Conservation (phyloP, 345 rosid species). For the Populus alba region DNA sequence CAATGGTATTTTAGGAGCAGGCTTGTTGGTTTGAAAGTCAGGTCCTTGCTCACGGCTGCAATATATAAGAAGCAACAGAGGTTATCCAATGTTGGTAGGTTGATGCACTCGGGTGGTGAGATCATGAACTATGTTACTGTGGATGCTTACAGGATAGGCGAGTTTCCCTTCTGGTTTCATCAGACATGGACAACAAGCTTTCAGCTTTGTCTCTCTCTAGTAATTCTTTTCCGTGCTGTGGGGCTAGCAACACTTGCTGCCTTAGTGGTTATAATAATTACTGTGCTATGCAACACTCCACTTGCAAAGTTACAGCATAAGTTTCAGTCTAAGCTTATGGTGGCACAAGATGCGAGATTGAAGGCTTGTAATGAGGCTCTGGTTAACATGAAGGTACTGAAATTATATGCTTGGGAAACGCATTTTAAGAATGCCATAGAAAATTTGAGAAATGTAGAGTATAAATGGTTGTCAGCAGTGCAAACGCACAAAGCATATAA, state of each 20-base stretch:
- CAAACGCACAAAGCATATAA: constrained; percentile 74
- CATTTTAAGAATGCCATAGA: constrained; percentile 84
- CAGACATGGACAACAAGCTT: constrained; percentile 90
- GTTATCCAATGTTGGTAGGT: constrained; percentile 65
- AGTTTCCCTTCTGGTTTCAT: constrained; percentile 93
- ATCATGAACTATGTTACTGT: constrained; percentile 88
- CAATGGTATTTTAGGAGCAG: constrained; percentile 92
- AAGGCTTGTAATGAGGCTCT: constrained; percentile 84
- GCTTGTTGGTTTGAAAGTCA: constrained; percentile 67
- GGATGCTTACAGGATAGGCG: constrained; percentile 92
- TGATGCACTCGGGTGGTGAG: constrained; percentile 83
- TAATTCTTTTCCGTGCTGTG: constrained; percentile 72
- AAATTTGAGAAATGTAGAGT: constrained; percentile 57
- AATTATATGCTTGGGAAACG: constrained; percentile 88
- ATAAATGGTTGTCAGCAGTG: constrained; percentile 71
- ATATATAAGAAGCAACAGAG: constrained; percentile 80
- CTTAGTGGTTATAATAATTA: constrained; percentile 59
- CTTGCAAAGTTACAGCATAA: constrained; percentile 87
- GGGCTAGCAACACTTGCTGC: constrained; percentile 88
- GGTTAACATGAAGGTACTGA: constrained; percentile 87
- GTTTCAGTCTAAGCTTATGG: constrained; percentile 80
- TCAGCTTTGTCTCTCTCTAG: constrained; percentile 71
- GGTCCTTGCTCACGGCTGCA: constrained; percentile 79
- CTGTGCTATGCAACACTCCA: constrained; percentile 80
- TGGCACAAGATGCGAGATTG: constrained; percentile 71